These are phyloP conservation scores for Ampelomyces quisqualis DNA, from an alignment of 2,329 filamentous ascomycete species.

Conservation along the genomic window DNA sequence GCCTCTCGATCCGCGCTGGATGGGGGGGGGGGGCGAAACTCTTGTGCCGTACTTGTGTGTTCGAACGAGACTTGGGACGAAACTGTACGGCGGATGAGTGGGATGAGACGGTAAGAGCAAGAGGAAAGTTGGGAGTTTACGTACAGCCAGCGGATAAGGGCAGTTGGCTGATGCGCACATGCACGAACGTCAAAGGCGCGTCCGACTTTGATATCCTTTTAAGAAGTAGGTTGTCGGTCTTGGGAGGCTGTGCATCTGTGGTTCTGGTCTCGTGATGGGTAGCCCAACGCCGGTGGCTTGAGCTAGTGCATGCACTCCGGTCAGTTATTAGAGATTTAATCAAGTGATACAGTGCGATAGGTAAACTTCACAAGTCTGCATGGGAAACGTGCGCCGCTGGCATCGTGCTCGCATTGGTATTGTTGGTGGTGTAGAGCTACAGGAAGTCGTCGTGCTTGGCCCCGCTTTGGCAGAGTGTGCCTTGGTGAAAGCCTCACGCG, in stretches of 20 bases:
- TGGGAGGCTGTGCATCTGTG: not conserved
- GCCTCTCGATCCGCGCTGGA: not conserved
- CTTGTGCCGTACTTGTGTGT: not conserved
- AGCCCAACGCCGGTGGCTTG: slow-evolving; percentile 2
- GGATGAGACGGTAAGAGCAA: too few species aligned
- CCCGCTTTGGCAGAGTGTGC: too few species aligned
- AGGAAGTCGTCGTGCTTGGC: too few species aligned
- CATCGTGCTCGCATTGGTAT: not conserved
- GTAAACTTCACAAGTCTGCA: not conserved
- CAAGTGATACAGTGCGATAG: not conserved
- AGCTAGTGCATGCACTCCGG: not conserved
- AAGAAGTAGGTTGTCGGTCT: not conserved
- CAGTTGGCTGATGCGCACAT: not conserved
- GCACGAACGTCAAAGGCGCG: not conserved
- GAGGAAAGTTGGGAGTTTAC: too few species aligned
- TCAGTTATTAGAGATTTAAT: not conserved
- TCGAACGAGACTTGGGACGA: too few species aligned
- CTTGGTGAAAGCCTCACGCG: slow-evolving; percentile 1
- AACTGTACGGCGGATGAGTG: too few species aligned
- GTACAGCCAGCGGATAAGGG: too few species aligned
- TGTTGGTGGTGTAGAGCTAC: not conserved
- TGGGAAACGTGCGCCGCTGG: too few species aligned
- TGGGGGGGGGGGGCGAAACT: not conserved
- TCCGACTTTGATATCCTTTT: not conserved
- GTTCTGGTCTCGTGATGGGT: slow-evolving; percentile 3